These are phyloP conservation scores for Exserohilum rostratum DNA, from an alignment of 2,329 filamentous ascomycete genomes.

Conservation along the genomic window DNA sequence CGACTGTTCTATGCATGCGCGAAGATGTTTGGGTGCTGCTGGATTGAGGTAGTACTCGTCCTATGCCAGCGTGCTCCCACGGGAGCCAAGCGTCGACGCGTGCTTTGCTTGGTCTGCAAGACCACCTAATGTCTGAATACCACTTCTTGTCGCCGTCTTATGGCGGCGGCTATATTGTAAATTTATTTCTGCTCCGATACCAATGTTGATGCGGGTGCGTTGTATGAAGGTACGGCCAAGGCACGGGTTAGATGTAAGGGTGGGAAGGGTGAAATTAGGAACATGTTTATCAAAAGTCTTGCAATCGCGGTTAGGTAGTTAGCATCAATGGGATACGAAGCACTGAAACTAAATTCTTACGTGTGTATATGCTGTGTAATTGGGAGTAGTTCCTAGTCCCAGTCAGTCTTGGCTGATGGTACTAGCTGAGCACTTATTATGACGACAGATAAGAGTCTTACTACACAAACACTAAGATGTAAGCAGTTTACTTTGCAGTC, in stretches of 20 bases:
- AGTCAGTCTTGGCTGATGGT: neutral
- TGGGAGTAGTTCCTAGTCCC: neutral
- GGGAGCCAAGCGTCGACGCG: slow-evolving; percentile 32
- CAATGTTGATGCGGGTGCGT: slow-evolving; percentile 19
- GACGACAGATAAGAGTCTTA: too few species aligned
- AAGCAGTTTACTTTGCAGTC: too few species aligned
- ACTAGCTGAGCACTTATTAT: too few species aligned
- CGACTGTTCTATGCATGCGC: slow-evolving; percentile 17
- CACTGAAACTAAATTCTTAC: slow-evolving; percentile 2
- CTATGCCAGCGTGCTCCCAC: slow-evolving; percentile 9
- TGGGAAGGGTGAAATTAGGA: slow-evolving; percentile 10
- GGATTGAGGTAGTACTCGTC: slow-evolving; percentile 12
- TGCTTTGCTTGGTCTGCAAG: slow-evolving; percentile 33
- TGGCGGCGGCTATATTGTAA: slow-evolving; percentile 34
- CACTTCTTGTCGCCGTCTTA: slow-evolving; percentile 19
- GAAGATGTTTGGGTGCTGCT: slow-evolving; percentile 12
- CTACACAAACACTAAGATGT: too few species aligned
- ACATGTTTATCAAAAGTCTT: slow-evolving; percentile 23
- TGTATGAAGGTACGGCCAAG: slow-evolving; percentile 5
- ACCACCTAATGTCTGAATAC: slow-evolving; percentile 47
- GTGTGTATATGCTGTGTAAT: neutral
- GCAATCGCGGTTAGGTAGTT: slow-evolving; percentile 1
- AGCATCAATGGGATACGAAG: neutral
- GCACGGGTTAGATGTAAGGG: slow-evolving; percentile 3
- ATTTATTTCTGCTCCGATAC: slow-evolving; percentile 30